Percentiles rank a stretch among this genome's conserved stretches.
Evolutionary conservation across 2,329 filamentous ascomycete genomes (phyloP).

Genomic region (Scolecobasidium constrictum): DNA sequence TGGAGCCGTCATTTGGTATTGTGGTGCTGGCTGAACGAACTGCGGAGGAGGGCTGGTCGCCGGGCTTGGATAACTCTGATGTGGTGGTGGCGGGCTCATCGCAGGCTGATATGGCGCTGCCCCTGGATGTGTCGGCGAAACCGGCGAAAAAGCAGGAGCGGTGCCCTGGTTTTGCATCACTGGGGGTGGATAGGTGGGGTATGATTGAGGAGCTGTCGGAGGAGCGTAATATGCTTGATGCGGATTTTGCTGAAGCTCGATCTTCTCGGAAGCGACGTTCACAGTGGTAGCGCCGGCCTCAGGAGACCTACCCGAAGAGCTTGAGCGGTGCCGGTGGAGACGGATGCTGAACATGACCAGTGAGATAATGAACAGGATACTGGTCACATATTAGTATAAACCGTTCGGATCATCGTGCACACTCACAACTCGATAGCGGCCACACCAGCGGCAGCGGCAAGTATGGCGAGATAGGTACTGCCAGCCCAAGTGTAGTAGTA

Average conservation of each 20-base stretch:
- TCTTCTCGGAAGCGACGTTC: constrained; percentile 9
- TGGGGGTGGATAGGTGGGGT: not conserved
- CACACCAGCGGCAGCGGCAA: constrained; percentile 18
- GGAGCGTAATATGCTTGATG: not conserved
- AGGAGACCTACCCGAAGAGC: not conserved
- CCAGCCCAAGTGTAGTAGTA: constrained; percentile 8
- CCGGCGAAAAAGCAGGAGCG: not conserved
- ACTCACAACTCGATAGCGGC: constrained; percentile 20
- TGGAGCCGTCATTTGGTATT: constrained; percentile 1
- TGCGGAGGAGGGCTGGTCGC: constrained; percentile 2
- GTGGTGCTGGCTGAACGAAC: not conserved
- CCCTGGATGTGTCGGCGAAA: constrained; percentile 1
- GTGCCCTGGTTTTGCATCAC: not conserved
- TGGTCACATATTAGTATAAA: constrained; percentile 3
- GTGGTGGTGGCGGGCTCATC: constrained; percentile 5
- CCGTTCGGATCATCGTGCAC: not conserved
- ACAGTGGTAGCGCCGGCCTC: constrained; percentile 1
- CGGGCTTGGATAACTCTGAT: constrained; percentile 5
- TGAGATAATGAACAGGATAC: constrained; percentile 12
- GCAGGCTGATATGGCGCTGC: constrained; percentile 3
- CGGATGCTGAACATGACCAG: constrained; percentile 12
- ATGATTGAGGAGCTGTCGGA: not conserved
- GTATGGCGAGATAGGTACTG: constrained; percentile 15
- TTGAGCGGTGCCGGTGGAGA: constrained; percentile 11
- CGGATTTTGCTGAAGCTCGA: not conserved